Evolutionary conservation across 768 basidiomycete genomes (phyloP).

Genomic region (Lactarius sp.): DNA sequence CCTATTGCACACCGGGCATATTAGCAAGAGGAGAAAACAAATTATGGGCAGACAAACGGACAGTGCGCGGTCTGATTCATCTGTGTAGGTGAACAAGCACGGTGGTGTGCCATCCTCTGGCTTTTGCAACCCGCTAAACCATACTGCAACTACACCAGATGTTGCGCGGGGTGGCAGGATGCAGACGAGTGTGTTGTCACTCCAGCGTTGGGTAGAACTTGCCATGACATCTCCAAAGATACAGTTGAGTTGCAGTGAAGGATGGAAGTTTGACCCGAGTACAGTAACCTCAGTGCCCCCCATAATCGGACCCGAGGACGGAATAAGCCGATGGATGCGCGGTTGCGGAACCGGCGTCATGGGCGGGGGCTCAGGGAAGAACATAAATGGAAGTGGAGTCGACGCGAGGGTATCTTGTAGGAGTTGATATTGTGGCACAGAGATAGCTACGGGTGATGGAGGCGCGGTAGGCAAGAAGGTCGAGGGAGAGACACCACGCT

Average conservation of each 20-base stretch:
- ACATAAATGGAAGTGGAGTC: constrained; percentile 34
- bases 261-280: constrained; percentile 86
- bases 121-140: constrained; percentile 74
- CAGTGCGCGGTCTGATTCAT: constrained; percentile 86
- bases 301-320: constrained; percentile 76
- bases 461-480: constrained; percentile 28
- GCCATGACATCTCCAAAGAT: constrained; percentile 82
- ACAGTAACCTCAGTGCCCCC: constrained; percentile 95
- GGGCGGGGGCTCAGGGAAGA: constrained; percentile 52
- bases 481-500: constrained; percentile 17
- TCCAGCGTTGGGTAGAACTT: constrained; percentile 85
- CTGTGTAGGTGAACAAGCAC: constrained; percentile 82
- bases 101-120: constrained; percentile 50
- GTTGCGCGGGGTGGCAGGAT: constrained; percentile 75
- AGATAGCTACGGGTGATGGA: constrained; percentile 24
- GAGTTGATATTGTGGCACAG: constrained; percentile 15
- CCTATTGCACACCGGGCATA: constrained; percentile 36
- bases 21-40: constrained; percentile 17
- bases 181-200: constrained; percentile 90
- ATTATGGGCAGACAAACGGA: constrained; percentile 39
- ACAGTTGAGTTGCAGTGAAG: constrained; percentile 63
- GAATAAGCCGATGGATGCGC: constrained; percentile 81
- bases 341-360: constrained; percentile 51
- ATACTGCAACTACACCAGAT: constrained; percentile 86
- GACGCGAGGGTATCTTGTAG: constrained; percentile 21